Conservation (phyloP, 306 rosid species). For the Prunus persica region Prunus_persica_NCBIv2 NC_034011.1:21739001-21739500, state of each 20-base stretch:
- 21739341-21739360: conserved; percentile 17
- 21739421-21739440: not conserved
- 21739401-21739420: too few species aligned
- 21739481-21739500: not conserved
- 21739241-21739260: not conserved
- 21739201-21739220: not conserved
- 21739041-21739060: not conserved
- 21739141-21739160: not conserved
- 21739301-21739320: not conserved
- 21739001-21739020: conserved; percentile 21
- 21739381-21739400: not conserved
- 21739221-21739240: not conserved
- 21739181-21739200: not conserved
- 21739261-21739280: not conserved
- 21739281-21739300: not conserved
- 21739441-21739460: not conserved
- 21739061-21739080: not conserved
- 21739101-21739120: conserved; percentile 17
- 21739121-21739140: conserved; percentile 12
- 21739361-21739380: conserved; percentile 1
- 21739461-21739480: not conserved
- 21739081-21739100: not conserved
- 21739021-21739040: conserved; percentile 34
- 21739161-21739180: conserved; percentile 14
- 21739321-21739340: conserved; percentile 8